Base-by-base conservation (phyloP, 495 filamentous ascomycete species). In the Pyrenopolyporus hunteri region DNA sequence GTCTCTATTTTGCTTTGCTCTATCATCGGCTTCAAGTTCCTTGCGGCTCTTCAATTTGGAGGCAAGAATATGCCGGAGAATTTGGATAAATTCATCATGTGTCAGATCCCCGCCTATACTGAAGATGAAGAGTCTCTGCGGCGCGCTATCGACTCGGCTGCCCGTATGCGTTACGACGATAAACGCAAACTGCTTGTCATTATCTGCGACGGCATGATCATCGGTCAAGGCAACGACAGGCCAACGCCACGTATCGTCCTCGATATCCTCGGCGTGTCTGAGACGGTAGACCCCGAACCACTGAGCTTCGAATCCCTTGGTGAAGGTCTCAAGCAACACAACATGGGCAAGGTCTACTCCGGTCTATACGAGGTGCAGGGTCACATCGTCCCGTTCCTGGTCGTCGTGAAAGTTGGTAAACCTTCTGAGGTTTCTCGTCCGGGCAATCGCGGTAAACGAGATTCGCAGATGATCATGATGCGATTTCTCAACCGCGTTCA, bases 141-240 rank as follows among this genome's bases (percentile, higher is more conserved):
- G 52, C 92, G 92, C 77, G 95, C 93, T 58, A 94, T 99, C 68
- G 94, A 99, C 73, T 98, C 94, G 1, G 90, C 92, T 60, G 92
- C 94, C 14, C 85, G 92, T 57, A 96, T 99, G 92, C 83, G 84
- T 50, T 99, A 99, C 72, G 94, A 99, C 68, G 93, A 99, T 75
- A 98, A 98, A 76, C 89, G 94, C 63, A 99, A 99, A 77, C 82
- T 99, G 8, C 78, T 99, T 42, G 87, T 97, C 56, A 82, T 99
- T 42, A 82, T 99, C 55, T 99, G 94, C 67, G 94, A 99, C 70
- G 94, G 94, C 78, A 98, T 99, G 93, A 98, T 99, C 76, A 93
- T 99, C 60, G 94, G 94, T 57, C 92, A 97, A 76, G 94, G 94
- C 63, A 99, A 99, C 73, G 94, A 99, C 70, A 84, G 89, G 44